These are phyloP conservation scores for Exophiala oligosperma DNA, from an alignment of 2,329 filamentous ascomycete species.

Conservation along the genomic window DNA sequence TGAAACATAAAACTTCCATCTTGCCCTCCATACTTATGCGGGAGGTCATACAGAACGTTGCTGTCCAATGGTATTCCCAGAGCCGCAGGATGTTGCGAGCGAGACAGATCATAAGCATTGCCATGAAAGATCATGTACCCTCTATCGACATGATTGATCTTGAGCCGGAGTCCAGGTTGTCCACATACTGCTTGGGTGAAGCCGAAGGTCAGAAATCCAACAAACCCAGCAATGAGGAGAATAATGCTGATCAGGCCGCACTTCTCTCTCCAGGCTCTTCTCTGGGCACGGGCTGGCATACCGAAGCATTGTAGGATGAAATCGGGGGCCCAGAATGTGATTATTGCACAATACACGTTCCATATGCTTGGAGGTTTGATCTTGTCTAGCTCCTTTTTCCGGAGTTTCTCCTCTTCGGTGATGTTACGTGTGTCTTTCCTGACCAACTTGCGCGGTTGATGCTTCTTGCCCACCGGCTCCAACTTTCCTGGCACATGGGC, in stretches of 20 bases:
- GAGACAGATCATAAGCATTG: conserved; percentile 77
- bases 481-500: conserved; percentile 33
- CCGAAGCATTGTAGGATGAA: conserved; percentile 83
- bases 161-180: conserved; percentile 67
- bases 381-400: conserved; percentile 61
- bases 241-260: conserved; percentile 97
- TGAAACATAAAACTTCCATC: conserved; percentile 98
- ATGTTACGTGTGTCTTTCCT: conserved; percentile 59
- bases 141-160: conserved; percentile 74
- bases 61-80: conserved; percentile 70
- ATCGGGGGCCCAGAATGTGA: conserved; percentile 94
- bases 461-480: conserved; percentile 32
- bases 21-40: conserved; percentile 76
- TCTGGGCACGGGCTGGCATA: conserved; percentile 79
- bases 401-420: conserved; percentile 60
- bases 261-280: conserved; percentile 95
- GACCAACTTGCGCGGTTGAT: conserved; percentile 61
- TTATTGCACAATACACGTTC: conserved; percentile 90
- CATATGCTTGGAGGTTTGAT: conserved; percentile 81
- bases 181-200: conserved; percentile 90
- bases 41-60: conserved; percentile 86
- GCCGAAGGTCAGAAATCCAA: conserved; percentile 95
- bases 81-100: conserved; percentile 76
- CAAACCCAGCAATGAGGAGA: conserved; percentile 77
- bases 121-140: conserved; percentile 98